These are phyloP conservation scores for Alternaria dauci DNA, from an alignment of 2,329 filamentous ascomycete genomes.

Conservation along the genomic window DNA sequence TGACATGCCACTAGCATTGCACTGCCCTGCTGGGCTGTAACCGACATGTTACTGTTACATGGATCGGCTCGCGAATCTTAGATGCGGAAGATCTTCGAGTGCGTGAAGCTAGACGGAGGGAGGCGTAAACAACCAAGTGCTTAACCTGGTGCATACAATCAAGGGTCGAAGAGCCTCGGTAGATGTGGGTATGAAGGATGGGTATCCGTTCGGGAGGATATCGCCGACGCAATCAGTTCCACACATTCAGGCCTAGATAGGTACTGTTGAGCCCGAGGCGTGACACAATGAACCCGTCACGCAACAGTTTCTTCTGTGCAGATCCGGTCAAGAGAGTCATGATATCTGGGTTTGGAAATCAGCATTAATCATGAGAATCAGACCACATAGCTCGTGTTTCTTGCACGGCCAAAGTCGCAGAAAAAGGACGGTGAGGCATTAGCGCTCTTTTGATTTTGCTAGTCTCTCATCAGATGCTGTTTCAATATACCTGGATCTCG, in stretches of 20 bases:
- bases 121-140: neutral
- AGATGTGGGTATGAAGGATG: neutral
- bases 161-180: neutral
- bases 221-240: neutral
- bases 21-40: neutral
- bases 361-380: neutral
- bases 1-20: neutral
- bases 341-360: neutral
- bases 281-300: neutral
- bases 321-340: neutral
- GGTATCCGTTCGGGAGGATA: neutral
- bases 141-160: neutral
- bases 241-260: no score
- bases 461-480: neutral
- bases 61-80: slow-evolving; percentile 18
- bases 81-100: slow-evolving; percentile 13
- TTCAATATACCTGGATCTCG: neutral
- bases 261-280: neutral
- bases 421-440: neutral
- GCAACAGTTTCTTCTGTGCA: neutral
- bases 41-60: slow-evolving; percentile 13
- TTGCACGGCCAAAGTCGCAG: neutral
- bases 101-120: slow-evolving; percentile 3
- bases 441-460: neutral
- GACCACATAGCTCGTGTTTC: neutral